A percentile compares a stretch with the other conserved stretches of the same genome.
These are phyloP conservation scores for Poterioochromonas sp. DNA, from an alignment of 352 stramenopile species.

Conservation along the genomic window DNA sequence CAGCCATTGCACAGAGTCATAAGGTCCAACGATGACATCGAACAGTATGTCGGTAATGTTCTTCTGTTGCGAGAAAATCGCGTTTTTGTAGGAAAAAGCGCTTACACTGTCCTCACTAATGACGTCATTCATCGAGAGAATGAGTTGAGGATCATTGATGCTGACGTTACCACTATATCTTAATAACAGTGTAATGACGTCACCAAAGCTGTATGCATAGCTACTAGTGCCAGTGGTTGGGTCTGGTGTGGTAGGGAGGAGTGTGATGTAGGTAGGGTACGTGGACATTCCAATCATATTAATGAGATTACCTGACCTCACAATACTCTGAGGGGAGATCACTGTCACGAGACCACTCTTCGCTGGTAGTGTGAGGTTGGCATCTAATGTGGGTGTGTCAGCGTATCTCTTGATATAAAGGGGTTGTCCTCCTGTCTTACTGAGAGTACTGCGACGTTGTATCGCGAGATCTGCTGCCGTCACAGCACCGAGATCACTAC, in stretches of 20 bases:
- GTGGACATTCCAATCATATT: not conserved
- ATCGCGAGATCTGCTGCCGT: too few species aligned
- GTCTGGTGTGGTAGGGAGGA: not conserved
- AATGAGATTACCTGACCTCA: not conserved
- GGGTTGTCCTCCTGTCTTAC: too few species aligned
- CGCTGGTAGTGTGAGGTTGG: constrained; percentile 9
- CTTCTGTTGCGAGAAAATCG: not conserved
- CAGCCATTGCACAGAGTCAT: not conserved
- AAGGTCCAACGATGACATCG: not conserved
- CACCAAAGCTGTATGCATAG: not conserved
- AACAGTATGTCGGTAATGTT: not conserved
- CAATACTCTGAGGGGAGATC: constrained; percentile 13
- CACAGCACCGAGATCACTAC: too few species aligned
- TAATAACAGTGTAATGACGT: not conserved
- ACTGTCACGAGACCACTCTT: not conserved
- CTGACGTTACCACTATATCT: not conserved
- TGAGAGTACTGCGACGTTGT: too few species aligned
- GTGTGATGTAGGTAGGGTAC: not conserved
- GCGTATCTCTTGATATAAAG: not conserved
- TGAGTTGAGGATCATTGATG: not conserved
- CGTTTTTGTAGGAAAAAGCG: not conserved
- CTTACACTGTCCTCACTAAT: too few species aligned
- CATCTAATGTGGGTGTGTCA: not conserved
- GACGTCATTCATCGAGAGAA: too few species aligned
- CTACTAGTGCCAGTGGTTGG: not conserved